Conservation (phyloP, 768 basidiomycete species). For the Lactarius trivialis region DNA sequence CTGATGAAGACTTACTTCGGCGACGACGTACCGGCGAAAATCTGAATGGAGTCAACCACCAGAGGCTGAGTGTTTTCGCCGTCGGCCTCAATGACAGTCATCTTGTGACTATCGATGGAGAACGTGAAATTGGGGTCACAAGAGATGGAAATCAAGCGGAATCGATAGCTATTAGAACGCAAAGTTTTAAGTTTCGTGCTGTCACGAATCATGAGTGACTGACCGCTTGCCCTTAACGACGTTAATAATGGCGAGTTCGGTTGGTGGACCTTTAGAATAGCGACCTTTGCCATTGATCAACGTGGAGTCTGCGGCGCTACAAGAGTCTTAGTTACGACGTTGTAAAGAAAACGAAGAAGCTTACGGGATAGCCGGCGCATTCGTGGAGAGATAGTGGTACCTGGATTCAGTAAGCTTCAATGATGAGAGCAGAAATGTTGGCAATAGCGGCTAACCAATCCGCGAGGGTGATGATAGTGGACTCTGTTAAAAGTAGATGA, state of each 20-base stretch:
- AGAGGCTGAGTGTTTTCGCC: constrained; percentile 20
- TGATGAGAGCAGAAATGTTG: neutral
- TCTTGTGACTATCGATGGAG: constrained; percentile 20
- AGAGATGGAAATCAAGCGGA: constrained; percentile 20
- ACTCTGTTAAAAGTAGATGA: constrained; percentile 12
- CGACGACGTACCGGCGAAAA: constrained; percentile 16
- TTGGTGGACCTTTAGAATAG: constrained; percentile 15
- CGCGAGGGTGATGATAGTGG: constrained; percentile 27
- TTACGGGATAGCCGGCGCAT: constrained; percentile 6
- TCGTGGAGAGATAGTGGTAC: constrained; percentile 17
- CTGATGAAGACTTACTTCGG: neutral
- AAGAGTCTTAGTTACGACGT: neutral
- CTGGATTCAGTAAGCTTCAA: neutral
- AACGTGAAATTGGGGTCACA: constrained; percentile 23
- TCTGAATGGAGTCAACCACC: constrained; percentile 20
- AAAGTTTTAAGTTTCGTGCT: neutral
- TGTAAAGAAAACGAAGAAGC: neutral
- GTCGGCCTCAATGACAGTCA: constrained; percentile 25
- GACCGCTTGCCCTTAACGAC: constrained; percentile 22
- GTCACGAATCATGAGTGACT: neutral
- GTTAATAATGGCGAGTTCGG: constrained; percentile 17
- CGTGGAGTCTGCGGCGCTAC: constrained; percentile 9
- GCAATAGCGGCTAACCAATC: constrained; percentile 23
- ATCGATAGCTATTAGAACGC: constrained; percentile 11
- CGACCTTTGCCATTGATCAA: constrained; percentile 24